phyloP scores from a whole-genome alignment of 2,329 filamentous ascomycete species.

The Trichoderma atrobrunneum region DNA sequence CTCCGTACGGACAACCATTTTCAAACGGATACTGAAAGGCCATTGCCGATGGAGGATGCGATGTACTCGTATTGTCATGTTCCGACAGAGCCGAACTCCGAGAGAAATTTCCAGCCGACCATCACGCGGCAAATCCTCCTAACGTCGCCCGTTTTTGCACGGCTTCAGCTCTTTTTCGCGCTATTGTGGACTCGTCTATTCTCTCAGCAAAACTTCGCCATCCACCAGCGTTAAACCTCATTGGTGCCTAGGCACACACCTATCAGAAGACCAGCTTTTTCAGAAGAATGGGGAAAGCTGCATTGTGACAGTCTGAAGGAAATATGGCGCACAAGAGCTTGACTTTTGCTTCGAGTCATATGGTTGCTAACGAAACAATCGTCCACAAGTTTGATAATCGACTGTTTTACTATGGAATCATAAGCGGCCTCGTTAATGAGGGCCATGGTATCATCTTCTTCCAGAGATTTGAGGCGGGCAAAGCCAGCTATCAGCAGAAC shows the following conservation, averaged over 20 bases:
- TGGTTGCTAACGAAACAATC: neutral
- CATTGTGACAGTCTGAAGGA: neutral
- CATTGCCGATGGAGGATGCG: neutral
- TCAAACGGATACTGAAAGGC: neutral
- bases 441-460: neutral
- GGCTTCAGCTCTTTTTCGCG: conserved; percentile 16
- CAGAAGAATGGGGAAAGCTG: neutral
- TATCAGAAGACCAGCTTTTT: neutral
- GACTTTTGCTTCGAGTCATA: neutral
- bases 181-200: conserved; percentile 9
- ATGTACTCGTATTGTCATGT: neutral
- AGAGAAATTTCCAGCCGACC: neutral
- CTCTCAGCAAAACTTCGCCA: neutral
- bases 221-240: neutral
- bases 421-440: neutral
- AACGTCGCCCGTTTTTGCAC: neutral
- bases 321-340: neutral
- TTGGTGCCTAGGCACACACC: neutral
- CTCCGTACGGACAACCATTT: neutral
- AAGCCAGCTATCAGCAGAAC: neutral
- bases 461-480: neutral
- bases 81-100: conserved; percentile 17
- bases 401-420: neutral
- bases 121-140: conserved; percentile 13
- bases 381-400: neutral